A percentile compares a stretch with the other conserved stretches of the same genome.
Evolutionary conservation across 2,329 filamentous ascomycete genomes (phyloP).

Genomic region (Fusarium chaquense): DNA sequence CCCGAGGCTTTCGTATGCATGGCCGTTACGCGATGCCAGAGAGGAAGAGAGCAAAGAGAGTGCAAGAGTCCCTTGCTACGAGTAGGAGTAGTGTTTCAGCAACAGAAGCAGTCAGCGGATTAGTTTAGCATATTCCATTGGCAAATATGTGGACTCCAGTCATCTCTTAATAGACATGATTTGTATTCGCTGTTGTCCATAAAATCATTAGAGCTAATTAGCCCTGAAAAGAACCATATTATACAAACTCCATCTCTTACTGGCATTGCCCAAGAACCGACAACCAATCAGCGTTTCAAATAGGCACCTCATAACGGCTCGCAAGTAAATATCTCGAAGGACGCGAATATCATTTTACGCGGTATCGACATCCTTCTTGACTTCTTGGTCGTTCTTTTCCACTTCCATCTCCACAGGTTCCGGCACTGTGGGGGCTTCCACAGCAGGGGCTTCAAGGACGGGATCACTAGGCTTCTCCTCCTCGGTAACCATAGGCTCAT

Average conservation of each 20-base stretch:
- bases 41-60: conserved; percentile 5
- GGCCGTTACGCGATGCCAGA: conserved; percentile 58
- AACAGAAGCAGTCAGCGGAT: neutral
- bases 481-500: conserved; percentile 14
- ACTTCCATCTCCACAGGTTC: conserved; percentile 7
- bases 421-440: neutral
- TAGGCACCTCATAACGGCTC: neutral
- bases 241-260: conserved; percentile 37
- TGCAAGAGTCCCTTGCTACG: neutral
- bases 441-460: conserved; percentile 18
- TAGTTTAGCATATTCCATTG: neutral
- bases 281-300: too few species aligned
- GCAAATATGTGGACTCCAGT: neutral
- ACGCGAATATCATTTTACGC: neutral
- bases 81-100: conserved; percentile 3
- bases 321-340: neutral
- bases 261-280: neutral
- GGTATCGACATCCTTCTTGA: conserved; percentile 8
- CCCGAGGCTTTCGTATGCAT: conserved; percentile 62
- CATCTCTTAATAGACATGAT: neutral
- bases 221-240: conserved; percentile 15
- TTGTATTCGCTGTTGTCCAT: conserved; percentile 27
- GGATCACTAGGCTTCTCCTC: conserved; percentile 24
- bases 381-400: conserved; percentile 24
- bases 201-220: conserved; percentile 27